These are phyloP conservation scores for Scheffersomyces segobiensis DNA, from an alignment of 1,139 yeast species.

Conservation along the genomic window DNA sequence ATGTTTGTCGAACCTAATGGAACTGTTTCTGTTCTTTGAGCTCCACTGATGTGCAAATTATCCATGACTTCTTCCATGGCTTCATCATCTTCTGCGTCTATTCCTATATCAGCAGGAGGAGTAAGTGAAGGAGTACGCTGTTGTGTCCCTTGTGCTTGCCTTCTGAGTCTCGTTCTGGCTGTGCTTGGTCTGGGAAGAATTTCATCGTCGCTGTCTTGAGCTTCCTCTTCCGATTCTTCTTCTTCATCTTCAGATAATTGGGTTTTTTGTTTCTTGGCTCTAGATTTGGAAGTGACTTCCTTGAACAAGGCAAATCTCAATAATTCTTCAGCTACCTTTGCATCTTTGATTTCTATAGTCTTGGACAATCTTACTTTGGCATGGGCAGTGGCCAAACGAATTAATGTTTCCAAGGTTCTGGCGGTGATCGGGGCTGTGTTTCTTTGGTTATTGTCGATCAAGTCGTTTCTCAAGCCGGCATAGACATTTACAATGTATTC, in stretches of 20 bases:
- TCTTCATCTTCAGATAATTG: slow-evolving; percentile 15
- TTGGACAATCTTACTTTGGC: slow-evolving; percentile 89
- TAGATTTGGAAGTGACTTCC: slow-evolving; percentile 53
- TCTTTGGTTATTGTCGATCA: slow-evolving; percentile 66
- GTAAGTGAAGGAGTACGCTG: slow-evolving; percentile 10
- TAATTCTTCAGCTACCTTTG: slow-evolving; percentile 81
- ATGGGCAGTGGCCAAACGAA: slow-evolving; percentile 95
- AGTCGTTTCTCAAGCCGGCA: slow-evolving; percentile 81
- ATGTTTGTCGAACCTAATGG: not conserved
- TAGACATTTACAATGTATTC: slow-evolving; percentile 80
- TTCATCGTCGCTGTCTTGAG: slow-evolving; percentile 23
- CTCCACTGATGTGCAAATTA: slow-evolving; percentile 22
- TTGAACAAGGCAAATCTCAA: slow-evolving; percentile 84
- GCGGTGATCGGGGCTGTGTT: slow-evolving; percentile 96
- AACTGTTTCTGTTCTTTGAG: slow-evolving; percentile 6
- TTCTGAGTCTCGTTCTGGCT: slow-evolving; percentile 19
- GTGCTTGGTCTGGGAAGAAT: slow-evolving; percentile 18
- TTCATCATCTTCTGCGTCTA: slow-evolving; percentile 14
- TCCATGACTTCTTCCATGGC: slow-evolving; percentile 27
- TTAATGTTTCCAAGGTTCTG: slow-evolving; percentile 93
- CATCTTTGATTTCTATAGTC: slow-evolving; percentile 74
- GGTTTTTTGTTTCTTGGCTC: slow-evolving; percentile 34
- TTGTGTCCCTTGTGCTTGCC: slow-evolving; percentile 10
- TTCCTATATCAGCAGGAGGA: slow-evolving; percentile 7
- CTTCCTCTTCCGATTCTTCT: slow-evolving; percentile 16